Conservation (phyloP, 257 asterid species). For the Osmanthus fragrans region DNA sequence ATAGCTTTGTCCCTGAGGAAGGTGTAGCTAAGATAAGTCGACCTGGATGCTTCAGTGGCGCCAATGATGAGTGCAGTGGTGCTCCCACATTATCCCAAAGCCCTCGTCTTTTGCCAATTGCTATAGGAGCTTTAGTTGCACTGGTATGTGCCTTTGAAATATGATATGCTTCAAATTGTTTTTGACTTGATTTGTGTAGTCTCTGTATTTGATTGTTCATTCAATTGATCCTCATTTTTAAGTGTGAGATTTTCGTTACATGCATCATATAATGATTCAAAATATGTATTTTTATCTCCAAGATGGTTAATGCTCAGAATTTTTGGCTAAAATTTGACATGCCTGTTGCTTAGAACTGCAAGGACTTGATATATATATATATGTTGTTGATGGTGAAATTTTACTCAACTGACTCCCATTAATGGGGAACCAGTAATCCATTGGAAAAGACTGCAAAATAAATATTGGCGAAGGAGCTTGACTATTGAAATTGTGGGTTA, state of each 20-base stretch:
- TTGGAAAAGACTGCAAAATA: no score
- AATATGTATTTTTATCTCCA: background rate
- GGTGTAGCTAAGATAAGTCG: conserved; percentile 54
- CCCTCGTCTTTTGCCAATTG: conserved; percentile 34
- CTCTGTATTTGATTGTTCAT: conserved; percentile 11
- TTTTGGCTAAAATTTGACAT: background rate
- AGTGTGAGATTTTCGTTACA: conserved; percentile 1
- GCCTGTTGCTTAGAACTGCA: background rate
- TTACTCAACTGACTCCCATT: background rate
- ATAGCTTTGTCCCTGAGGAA: conserved; percentile 61
- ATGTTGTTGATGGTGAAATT: background rate
- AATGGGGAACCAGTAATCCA: no score
- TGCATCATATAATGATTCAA: background rate
- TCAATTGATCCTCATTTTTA: conserved; percentile 8
- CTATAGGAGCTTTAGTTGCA: conserved; percentile 38
- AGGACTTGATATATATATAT: no score
- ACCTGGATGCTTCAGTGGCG: conserved; percentile 91
- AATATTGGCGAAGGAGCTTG: no score
- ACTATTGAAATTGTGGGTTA: no score
- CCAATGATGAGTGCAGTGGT: conserved; percentile 60
- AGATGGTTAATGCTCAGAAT: background rate
- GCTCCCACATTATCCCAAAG: conserved; percentile 29
- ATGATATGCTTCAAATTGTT: conserved; percentile 19
- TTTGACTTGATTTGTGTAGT: background rate
- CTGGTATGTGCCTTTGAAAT: conserved; percentile 36